Conservation (phyloP, 257 asterid genomes). For the Penstemon barbatus region DNA sequence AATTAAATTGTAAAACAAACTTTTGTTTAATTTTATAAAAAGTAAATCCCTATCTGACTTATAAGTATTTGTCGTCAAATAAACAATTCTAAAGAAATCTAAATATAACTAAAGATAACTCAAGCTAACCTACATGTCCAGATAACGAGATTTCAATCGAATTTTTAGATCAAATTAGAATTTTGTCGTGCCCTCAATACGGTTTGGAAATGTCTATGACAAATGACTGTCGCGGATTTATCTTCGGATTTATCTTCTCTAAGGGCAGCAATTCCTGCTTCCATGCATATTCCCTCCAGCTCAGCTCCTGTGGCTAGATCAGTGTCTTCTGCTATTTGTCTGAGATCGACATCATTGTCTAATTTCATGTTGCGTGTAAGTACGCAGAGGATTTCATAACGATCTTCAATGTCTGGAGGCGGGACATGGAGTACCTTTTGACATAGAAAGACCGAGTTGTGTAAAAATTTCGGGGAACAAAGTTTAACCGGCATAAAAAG, state of each 20-base stretch:
- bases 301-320: conserved; percentile 91
- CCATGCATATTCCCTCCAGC: conserved; percentile 78
- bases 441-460: conserved; percentile 4
- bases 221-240: conserved; percentile 65
- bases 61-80: too few species aligned
- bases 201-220: conserved; percentile 61
- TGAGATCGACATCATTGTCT: conserved; percentile 58
- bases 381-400: conserved; percentile 80
- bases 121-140: too few species aligned
- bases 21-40: too few species aligned
- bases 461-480: background rate
- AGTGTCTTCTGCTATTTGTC: conserved; percentile 62
- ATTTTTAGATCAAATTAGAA: too few species aligned
- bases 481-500: background rate
- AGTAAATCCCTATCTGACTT: too few species aligned
- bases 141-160: too few species aligned
- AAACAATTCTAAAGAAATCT: too few species aligned
- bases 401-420: conserved; percentile 79
- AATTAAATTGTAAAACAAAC: too few species aligned
- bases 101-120: too few species aligned
- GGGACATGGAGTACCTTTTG: conserved; percentile 85
- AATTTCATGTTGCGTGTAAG: conserved; percentile 74
- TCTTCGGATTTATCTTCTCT: conserved; percentile 87
- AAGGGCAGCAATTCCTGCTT: conserved; percentile 86
- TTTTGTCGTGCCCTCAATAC: conserved; percentile 31